phyloP scores from a whole-genome alignment of 2,329 filamentous ascomycete species.

The Parastagonospora nodorum region DNA sequence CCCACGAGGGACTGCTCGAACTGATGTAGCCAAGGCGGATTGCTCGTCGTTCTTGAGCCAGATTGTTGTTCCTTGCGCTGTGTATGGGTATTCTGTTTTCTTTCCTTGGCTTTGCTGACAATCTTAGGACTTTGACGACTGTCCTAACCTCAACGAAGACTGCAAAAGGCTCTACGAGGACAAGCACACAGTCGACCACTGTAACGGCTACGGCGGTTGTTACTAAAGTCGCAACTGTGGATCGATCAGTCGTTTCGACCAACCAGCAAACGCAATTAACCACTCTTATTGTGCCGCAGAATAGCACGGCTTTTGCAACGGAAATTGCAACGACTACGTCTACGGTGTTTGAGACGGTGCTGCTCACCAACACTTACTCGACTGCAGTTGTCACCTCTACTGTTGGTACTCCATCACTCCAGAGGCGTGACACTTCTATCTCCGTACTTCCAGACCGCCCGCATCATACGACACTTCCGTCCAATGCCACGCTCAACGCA shows the following conservation, averaged over 20 bases:
- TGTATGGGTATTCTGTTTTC: background rate
- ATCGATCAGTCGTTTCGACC: background rate
- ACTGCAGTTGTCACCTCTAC: slow-evolving; percentile 1
- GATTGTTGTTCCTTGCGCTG: background rate
- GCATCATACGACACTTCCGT: background rate
- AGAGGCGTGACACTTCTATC: background rate
- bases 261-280: background rate
- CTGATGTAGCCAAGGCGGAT: background rate
- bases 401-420: background rate
- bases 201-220: background rate
- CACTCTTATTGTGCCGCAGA: background rate
- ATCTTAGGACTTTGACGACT: background rate
- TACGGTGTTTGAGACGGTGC: background rate
- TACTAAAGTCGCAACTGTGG: background rate
- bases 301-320: background rate
- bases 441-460: background rate
- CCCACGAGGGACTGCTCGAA: background rate
- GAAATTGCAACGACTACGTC: background rate
- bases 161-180: background rate
- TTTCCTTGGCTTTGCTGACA: background rate
- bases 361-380: background rate
- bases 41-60: slow-evolving; percentile 1
- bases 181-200: background rate
- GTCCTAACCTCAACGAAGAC: background rate
- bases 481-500: background rate